Evolutionary conservation across 305 asterid species (phyloP), one percentile per base, ranked within the genome.

Genomic region (Ruellia speciosa): DNA sequence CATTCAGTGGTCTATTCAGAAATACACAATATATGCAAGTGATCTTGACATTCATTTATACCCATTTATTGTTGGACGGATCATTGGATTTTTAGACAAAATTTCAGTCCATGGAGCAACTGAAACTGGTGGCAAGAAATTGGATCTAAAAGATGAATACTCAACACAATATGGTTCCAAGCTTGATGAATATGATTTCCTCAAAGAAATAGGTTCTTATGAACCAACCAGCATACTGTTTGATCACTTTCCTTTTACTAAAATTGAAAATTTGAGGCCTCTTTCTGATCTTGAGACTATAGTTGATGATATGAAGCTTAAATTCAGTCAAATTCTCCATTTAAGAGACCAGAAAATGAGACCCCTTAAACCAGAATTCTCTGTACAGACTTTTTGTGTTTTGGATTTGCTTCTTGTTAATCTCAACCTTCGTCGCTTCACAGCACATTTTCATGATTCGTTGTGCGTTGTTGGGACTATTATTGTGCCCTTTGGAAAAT

Each of bases 381-480:
- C 58, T 49, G 52, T 18, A 40, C 56, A 63, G 65, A 61, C 60
- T 60, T 60, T 28, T 66, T 52, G 28, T 63, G 58, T 59, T 68
- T 61, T 48, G 64, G 69, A 70, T 59, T 40, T 68, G 35, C 64
- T 61, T 68, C 66, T 69, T 60, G 65, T 72, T 62, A 82, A 73
- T 67, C 57, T 81, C 77, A 80, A 67, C 66, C 74, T 86, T 58
- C 58, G 74, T 73, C 65, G 69, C 61, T 37, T 71, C 59, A 73
- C 73, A 63, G 66, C 86, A 64, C 90, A 92, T 77, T 82, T 92
- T 74, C 99, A 88, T 67, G 97, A 92, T 69, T 73, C 96, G 47
- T 73, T 94, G 9, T 73, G 89, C 78, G 76, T 77, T 71, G 40
- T 92, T 58, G 93, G 85, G 54, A 80, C 82, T 55, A 55, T 88